Evolutionary conservation across 345 rosid genomes (phyloP).

Genomic region (Raphanus sativus): DNA sequence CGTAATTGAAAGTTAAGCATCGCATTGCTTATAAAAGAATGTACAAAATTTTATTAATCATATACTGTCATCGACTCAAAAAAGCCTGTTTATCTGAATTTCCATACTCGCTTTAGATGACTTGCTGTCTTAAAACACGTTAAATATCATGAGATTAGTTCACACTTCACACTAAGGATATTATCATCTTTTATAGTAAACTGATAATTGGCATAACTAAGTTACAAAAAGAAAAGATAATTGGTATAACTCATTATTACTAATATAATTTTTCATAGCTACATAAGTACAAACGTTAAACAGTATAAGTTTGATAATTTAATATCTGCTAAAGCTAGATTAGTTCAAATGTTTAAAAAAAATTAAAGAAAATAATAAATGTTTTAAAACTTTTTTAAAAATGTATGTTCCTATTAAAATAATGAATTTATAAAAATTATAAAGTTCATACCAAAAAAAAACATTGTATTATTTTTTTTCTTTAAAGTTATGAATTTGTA

Average conservation of each 20-base stretch:
- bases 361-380: too few species aligned
- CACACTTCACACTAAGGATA: conserved; percentile 4
- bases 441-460: too few species aligned
- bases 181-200: not conserved
- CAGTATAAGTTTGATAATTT: not conserved
- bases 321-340: not conserved
- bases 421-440: too few species aligned
- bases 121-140: not conserved
- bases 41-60: not conserved
- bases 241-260: not conserved
- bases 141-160: not conserved
- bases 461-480: not conserved
- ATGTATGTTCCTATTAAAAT: not conserved
- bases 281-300: too few species aligned
- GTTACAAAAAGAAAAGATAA: too few species aligned
- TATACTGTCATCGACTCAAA: not conserved
- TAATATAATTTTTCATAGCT: too few species aligned
- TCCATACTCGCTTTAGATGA: not conserved
- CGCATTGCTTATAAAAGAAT: conserved; percentile 9
- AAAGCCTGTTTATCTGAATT: not conserved
- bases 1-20: conserved; percentile 18
- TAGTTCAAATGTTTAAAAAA: not conserved
- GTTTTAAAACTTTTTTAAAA: not conserved
- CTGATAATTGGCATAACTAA: not conserved
- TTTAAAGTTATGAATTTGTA: too few species aligned